Conservation (phyloP, 2,329 filamentous ascomycete genomes). For the Aspergillus neotritici region DNA sequence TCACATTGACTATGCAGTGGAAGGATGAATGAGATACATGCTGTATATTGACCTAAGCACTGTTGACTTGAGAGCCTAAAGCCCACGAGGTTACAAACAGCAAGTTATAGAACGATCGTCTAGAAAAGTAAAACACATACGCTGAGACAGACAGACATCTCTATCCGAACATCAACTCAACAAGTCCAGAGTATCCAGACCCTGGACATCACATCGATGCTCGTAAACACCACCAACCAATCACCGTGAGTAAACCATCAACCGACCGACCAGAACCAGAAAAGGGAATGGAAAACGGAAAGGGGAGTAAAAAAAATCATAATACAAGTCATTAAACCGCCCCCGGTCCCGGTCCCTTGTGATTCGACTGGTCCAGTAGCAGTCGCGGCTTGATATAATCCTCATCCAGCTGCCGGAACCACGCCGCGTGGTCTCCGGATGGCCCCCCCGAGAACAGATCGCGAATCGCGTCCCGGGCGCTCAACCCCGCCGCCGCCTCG, state of each 20-base stretch:
- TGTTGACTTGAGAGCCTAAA: too few relatives aligned
- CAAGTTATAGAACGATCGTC: too few relatives aligned
- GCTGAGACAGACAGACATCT: too few relatives aligned
- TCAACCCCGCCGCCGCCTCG: conserved; percentile 44
- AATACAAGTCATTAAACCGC: conserved; percentile 27
- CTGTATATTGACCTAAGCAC: too few relatives aligned
- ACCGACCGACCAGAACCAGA: neutral
- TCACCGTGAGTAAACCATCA: too few relatives aligned
- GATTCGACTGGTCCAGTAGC: conserved; percentile 64
- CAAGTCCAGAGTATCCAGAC: neutral
- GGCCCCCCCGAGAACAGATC: conserved; percentile 67
- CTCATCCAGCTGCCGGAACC: conserved; percentile 91
- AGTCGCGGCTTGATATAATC: conserved; percentile 92
- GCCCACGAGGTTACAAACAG: too few relatives aligned
- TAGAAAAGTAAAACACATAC: too few relatives aligned
- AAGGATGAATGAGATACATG: too few relatives aligned
- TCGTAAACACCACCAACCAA: too few relatives aligned
- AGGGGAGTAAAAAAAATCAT: neutral
- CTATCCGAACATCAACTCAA: neutral
- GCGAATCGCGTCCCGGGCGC: conserved; percentile 68
- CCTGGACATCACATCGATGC: too few relatives aligned
- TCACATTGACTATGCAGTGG: too few relatives aligned
- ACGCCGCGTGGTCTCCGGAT: conserved; percentile 78
- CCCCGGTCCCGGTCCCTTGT: conserved; percentile 39
- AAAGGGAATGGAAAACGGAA: conserved; percentile 1